Evolutionary conservation across 352 stramenopile species (phyloP), one percentile per base, ranked within the genome.

Genomic region (Pythium insidiosum): DNA sequence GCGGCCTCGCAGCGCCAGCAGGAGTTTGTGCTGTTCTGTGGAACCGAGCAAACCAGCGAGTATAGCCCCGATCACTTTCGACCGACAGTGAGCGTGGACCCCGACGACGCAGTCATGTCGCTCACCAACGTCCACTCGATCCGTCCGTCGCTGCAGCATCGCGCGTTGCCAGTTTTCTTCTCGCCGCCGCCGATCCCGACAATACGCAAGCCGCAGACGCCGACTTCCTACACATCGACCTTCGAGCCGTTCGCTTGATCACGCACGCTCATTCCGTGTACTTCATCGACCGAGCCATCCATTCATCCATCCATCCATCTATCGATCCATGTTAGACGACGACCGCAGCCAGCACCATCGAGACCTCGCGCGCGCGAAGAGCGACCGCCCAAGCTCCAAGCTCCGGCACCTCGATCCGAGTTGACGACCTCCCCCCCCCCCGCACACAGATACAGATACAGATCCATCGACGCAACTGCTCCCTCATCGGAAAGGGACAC

Each of bases 131-230:
- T 77, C 39, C 61, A 71, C 21, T 36, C 68, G 7, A 72, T 88
- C 49, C 73, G 66, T 9, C 73, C 73, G 36, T 68, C 61, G 28
- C 47, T 88, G 29, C 60, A 68, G 25, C 44, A 72, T 20, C 74
- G 77, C 23, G 15, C 50, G 16, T 68, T 85, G 65, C 75, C 75
- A 28, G 61, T 82, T 28, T 88, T 88, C 53, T 79, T 88, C 54
- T 65, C 65, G 29, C 61, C 70, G 23, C 63, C 75, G 13, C 55
- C 47, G 16, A 38, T 39, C 6, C 40, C 52, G 9, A 23, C 53
- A n/a, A n/a, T n/a, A n/a, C n/a, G 43, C 38, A 3, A 30, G 35
- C 13, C 23, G 52, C 28, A 61, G 70, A 20, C 47, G 77, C 38
- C 67, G 72, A 6, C 63, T 58, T 23, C 74, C 66, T 15, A 33